Evolutionary conservation across 1,284 basidiomycete genomes (phyloP), one percentile per base, ranked within the genome.

Genomic region (Gastroboletus turbinatus): DNA sequence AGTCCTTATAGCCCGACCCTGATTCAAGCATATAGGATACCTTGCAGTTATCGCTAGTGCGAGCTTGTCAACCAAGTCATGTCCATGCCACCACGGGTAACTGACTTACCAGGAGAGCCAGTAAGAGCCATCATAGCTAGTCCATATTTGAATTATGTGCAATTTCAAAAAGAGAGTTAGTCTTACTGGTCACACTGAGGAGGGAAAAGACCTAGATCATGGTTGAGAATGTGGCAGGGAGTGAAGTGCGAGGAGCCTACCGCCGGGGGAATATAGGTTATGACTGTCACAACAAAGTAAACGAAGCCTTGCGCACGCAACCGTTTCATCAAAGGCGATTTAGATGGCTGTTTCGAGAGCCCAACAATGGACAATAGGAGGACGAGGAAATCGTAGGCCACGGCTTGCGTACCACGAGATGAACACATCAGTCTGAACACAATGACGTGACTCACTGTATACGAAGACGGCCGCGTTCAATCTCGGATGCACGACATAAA

Each of bases 301-400:
- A 47, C 9, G 2, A 68, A 3, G 17, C 67, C 66, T 48, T 67
- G 65, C 6, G 47, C 23, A 29, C 45, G 46, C 29, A 67, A 53
- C 16, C 19, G 56, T 16, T 52, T 65, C 21, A 4, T 51, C 32
- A 69, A 32, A 36, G 55, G 35, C 13, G 66, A 68, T 36, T 53
- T 50, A 7, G 62, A 57, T 17, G 13, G 8, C n/a, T 46, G 19
- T 38, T 38, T 47, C 6, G 47, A 60, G n/a, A 68, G 62, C 21
- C 55, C 60, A 13, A 54, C 44, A 2, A 62, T 29, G n/a, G 61
- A 62, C 17, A 69, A 40, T 5, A 65, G 30, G 25, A 67, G 49
- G 23, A 67, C 40, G 9, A 55, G 3, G 5, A 58, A 50, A 29
- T 70, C 66, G n/a, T 55, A 68, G 14, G 32, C 46, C 46, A 65